Percentiles rank a stretch among this genome's conserved stretches.
These are phyloP conservation scores for Ceratocystis albifundus DNA, from an alignment of 2,329 filamentous ascomycete genomes.

Conservation along the genomic window DNA sequence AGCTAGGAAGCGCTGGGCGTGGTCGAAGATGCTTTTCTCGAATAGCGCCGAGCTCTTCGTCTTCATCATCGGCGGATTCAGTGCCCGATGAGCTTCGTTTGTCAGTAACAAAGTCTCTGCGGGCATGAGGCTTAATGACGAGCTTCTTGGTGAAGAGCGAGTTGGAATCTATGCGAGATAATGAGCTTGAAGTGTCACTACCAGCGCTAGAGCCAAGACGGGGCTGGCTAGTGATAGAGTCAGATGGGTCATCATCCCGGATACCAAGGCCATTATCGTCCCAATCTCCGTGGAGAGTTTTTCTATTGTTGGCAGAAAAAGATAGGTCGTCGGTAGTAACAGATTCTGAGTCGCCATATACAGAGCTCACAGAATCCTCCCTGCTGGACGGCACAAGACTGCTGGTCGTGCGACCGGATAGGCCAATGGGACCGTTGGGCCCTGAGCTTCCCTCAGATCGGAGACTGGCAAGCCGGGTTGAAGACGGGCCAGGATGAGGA, in stretches of 20 bases:
- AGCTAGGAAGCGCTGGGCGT: slow-evolving; percentile 56
- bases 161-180: slow-evolving; percentile 11
- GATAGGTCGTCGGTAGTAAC: slow-evolving; percentile 61
- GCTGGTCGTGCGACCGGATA: slow-evolving; percentile 56
- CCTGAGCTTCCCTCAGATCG: slow-evolving; percentile 73
- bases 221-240: slow-evolving; percentile 28
- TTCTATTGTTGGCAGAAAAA: slow-evolving; percentile 61
- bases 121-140: slow-evolving; percentile 13
- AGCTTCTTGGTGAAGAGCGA: slow-evolving; percentile 16
- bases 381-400: slow-evolving; percentile 70
- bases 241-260: slow-evolving; percentile 40
- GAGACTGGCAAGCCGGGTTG: slow-evolving; percentile 51
- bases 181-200: slow-evolving; percentile 15
- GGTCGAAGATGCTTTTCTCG: slow-evolving; percentile 40
- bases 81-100: slow-evolving; percentile 42
- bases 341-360: slow-evolving; percentile 77
- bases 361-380: slow-evolving; percentile 79
- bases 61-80: slow-evolving; percentile 89
- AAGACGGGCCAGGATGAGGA: slow-evolving; percentile 50
- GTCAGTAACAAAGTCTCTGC: slow-evolving; percentile 39
- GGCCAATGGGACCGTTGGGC: slow-evolving; percentile 50
- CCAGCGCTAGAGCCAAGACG: slow-evolving; percentile 12
- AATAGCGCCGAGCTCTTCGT: slow-evolving; percentile 64
- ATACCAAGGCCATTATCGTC: slow-evolving; percentile 55
- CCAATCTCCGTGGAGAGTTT: slow-evolving; percentile 56